Base-by-base conservation (phyloP, 2,329 filamentous ascomycete genomes). In the Sarocladium oryzae region DNA sequence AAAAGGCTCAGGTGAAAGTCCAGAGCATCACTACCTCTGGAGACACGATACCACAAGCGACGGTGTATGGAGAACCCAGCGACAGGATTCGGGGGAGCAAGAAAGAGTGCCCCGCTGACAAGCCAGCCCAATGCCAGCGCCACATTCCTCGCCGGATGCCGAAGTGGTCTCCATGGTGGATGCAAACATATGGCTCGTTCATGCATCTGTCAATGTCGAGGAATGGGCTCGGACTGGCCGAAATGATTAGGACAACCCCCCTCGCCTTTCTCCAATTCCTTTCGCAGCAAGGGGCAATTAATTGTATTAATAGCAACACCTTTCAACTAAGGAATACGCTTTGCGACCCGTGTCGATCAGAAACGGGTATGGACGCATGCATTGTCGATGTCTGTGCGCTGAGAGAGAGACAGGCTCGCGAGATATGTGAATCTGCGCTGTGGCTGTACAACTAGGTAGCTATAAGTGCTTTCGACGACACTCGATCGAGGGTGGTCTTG, bases 101-200 rank as follows among this genome's bases (percentile, higher is more conserved):
- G 40, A 21, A 18, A 7, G 35, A 45, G n/a, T 6, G 43, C 24
- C 43, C 43, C 43, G 43, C 43, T 18, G 16, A 9, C 20, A 15
- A 48, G 28, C 43, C 32, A 33, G 43, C 26, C 43, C 26, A 13
- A 15, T 33, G 26, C 10, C 7, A 33, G 28, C 43, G 43, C 43
- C 43, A 48, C 43, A 48, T 48, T 48, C 43, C 26, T 48, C 43
- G 28, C 43, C n/a, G 43, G 43, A 13, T 33, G 15, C 43, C 43
- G 43, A 43, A 43, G 7, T 40, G 40, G 16, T 15, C 16, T 4
- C 40, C 26, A 7, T 16, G 11, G 40, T 43, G 40, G 23, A 43
- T 28, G 40, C 40, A 26, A 20, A 4, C n/a, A n/a, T n/a, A 40
- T 21, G 16, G 16, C 37, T 20, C 7, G 4, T 40, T 40, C 37